These are phyloP conservation scores for Candida sakaeoensis DNA, from an alignment of 805 yeast species.

Conservation along the genomic window DNA sequence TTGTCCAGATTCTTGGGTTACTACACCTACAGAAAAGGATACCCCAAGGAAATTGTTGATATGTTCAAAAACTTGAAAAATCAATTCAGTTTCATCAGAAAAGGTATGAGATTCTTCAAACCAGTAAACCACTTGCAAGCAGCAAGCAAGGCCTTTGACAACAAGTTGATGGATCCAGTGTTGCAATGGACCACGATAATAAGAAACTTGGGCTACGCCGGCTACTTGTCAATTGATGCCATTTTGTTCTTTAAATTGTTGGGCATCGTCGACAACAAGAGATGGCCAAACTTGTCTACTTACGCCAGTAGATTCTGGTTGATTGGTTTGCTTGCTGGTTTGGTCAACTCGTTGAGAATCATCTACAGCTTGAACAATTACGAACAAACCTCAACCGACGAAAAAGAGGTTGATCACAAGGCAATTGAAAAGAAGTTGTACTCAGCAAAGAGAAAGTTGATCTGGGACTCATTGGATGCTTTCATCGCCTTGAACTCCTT, in stretches of 20 bases:
- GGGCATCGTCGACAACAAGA: conserved; percentile 49
- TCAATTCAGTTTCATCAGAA: conserved; percentile 69
- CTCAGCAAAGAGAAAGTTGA: conserved; percentile 55
- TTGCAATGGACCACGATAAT: conserved; percentile 49
- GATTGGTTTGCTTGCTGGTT: conserved; percentile 59
- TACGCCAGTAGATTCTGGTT: conserved; percentile 76
- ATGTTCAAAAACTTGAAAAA: conserved; percentile 54
- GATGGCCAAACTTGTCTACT: conserved; percentile 48
- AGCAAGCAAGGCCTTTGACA: conserved; percentile 64
- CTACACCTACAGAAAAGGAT: conserved; percentile 56
- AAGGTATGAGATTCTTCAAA: conserved; percentile 79
- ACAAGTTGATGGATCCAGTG: conserved; percentile 64
- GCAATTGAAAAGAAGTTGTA: conserved; percentile 42
- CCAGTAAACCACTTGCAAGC: conserved; percentile 69
- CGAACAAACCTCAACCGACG: conserved; percentile 12
- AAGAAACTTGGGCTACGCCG: conserved; percentile 59
- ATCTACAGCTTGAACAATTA: conserved; percentile 13
- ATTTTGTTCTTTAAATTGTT: conserved; percentile 57
- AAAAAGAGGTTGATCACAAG: conserved; percentile 28
- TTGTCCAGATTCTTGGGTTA: conserved; percentile 68
- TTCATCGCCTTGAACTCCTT: conserved; percentile 72
- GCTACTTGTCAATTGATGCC: conserved; percentile 62
- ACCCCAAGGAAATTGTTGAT: conserved; percentile 41
- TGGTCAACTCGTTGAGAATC: conserved; percentile 46
- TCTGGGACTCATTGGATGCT: conserved; percentile 75